Percentiles rank a stretch among this genome's conserved stretches.
These are phyloP conservation scores for Diaporthe vaccinii DNA, from an alignment of 2,329 filamentous ascomycete genomes.

Conservation along the genomic window DNA sequence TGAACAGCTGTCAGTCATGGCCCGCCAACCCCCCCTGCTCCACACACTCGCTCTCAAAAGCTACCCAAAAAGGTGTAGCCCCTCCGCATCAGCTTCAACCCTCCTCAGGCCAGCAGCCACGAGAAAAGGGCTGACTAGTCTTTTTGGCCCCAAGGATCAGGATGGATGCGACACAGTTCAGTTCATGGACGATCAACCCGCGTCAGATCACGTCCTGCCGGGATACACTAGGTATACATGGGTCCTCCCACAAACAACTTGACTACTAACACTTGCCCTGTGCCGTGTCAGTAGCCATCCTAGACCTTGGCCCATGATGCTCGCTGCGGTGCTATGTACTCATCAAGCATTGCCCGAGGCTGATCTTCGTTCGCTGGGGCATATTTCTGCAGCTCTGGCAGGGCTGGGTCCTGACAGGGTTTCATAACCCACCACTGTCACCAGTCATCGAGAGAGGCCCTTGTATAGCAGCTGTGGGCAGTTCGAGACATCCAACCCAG, in stretches of 20 bases:
- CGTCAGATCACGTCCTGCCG: slow-evolving; percentile 26
- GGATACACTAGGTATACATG: slow-evolving; percentile 27
- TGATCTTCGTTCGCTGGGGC: slow-evolving; percentile 31
- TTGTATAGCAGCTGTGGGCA: slow-evolving; percentile 36
- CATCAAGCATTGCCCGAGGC: slow-evolving; percentile 22
- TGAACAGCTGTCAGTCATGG: slow-evolving; percentile 34
- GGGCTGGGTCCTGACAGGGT: slow-evolving; percentile 37
- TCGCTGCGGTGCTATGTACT: slow-evolving; percentile 17
- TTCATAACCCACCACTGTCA: slow-evolving; percentile 30
- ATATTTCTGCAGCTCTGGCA: slow-evolving; percentile 35
- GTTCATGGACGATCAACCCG: slow-evolving; percentile 15
- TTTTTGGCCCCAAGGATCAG: slow-evolving; percentile 33
- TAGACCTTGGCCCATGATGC: slow-evolving; percentile 7
- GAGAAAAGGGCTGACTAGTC: slow-evolving; percentile 31
- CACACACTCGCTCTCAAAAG: slow-evolving; percentile 33
- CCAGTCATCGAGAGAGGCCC: slow-evolving; percentile 13
- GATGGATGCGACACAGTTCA: slow-evolving; percentile 16
- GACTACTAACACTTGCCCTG: background rate
- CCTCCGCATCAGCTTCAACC: background rate
- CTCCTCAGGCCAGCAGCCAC: slow-evolving; percentile 12
- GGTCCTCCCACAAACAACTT: slow-evolving; percentile 8
- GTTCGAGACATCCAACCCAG: slow-evolving; percentile 37
- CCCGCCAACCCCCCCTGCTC: slow-evolving; percentile 29
- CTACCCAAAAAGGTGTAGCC: slow-evolving; percentile 27
- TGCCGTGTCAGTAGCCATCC: slow-evolving; percentile 16